Evolutionary conservation across 176 grass and related monocot genomes (phyloP), one percentile per base, ranked within the genome.

Genomic region (Oryza meyeriana): DNA sequence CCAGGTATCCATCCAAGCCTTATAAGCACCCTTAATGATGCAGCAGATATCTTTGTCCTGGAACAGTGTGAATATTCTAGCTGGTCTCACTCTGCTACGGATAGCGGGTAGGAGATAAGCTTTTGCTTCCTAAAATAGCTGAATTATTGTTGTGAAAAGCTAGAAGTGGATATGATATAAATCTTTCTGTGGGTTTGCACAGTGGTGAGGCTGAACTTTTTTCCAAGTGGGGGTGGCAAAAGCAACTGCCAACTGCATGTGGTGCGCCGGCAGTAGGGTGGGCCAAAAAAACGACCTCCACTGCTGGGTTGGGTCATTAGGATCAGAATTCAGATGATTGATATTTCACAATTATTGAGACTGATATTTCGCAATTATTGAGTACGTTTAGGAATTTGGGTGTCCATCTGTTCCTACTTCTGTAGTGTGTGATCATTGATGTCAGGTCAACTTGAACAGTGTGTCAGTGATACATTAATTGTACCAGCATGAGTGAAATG

Each of bases 361-460:
- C 13, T 35, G 71, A 69, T 62, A 58, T n/a, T 29, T 13, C 48
- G 35, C 78, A 87, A 87, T 87, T 81, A 87, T 87, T 81, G 45
- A 59, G 41, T 75, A 50, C 64, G 75, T 75, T 33, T 38, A 18
- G 50, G 50, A 55, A 55, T 55, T 55, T 35, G 29, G n/a, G 36
- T 75, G n/a, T 30, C 62, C 62, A 35, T 36, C 44, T 47, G n/a
- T 14, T 31, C 55, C 42, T 38, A 25, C 32, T 48, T 64, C 58
- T 14, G 34, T 58, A 16, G 20, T 44, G 28, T 69, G 71, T 28
- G 48, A 61, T 29, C 28, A 34, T 12, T 78, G 24, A 47, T 29
- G 78, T 4, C 71, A 62, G 48, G 79, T 87, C 84, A 68, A 86
- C 69, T 81, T 67, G 77, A 86, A 80, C 69, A 86, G 77, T n/a